Conservation (phyloP, 352 stramenopile species). For the Globisporangium barbulae region DNA sequence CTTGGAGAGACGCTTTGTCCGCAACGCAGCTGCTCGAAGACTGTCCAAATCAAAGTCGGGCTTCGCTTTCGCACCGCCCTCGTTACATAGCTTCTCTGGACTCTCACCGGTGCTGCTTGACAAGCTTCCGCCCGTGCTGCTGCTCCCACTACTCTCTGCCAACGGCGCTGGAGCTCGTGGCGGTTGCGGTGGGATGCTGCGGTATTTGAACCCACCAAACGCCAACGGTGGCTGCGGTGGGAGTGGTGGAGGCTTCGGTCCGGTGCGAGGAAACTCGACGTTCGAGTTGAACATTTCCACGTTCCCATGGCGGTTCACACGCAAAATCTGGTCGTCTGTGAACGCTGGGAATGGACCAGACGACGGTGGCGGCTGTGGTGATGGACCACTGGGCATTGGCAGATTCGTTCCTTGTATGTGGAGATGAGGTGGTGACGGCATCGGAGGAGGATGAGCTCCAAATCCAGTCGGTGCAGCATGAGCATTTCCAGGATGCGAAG, state of each 20-base stretch:
- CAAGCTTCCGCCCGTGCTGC: background rate
- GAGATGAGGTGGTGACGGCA: slow-evolving; percentile 8
- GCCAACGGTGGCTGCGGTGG: slow-evolving; percentile 16
- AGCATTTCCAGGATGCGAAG: background rate
- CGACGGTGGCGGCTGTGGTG: slow-evolving; percentile 3
- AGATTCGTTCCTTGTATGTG: background rate
- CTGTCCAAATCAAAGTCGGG: slow-evolving; percentile 53
- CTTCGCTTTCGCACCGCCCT: background rate
- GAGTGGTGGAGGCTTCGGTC: slow-evolving; percentile 8
- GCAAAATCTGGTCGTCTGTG: slow-evolving; percentile 62
- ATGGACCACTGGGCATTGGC: slow-evolving; percentile 1
- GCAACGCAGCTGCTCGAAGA: slow-evolving; percentile 60
- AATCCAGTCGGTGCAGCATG: background rate
- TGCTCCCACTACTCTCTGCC: background rate
- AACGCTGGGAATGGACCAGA: slow-evolving; percentile 21
- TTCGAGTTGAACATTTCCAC: slow-evolving; percentile 50
- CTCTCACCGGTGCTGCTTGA: background rate
- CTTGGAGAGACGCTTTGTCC: slow-evolving; percentile 41
- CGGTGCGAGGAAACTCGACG: background rate
- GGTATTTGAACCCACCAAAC: slow-evolving; percentile 45
- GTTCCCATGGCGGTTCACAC: slow-evolving; percentile 60
- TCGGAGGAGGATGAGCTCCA: slow-evolving; percentile 1
- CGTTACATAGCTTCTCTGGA: background rate
- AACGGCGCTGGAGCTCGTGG: slow-evolving; percentile 16
- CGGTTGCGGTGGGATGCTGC: slow-evolving; percentile 22